Percentiles rank a stretch among this genome's conserved stretches.
Evolutionary conservation across 306 rosid genomes (phyloP).

Genomic region (Malus orientalis): DNA sequence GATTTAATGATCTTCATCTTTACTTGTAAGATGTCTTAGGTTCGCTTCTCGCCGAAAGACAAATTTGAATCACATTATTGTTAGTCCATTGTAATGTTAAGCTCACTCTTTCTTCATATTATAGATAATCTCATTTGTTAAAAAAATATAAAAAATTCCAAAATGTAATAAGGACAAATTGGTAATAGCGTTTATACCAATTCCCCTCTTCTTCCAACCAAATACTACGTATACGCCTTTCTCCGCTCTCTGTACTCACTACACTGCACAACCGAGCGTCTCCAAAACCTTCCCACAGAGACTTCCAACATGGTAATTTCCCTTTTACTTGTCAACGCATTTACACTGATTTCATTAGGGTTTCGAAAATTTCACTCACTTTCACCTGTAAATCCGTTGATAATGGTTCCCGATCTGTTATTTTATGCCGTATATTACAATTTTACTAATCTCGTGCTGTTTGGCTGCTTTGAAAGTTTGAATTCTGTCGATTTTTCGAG

Average conservation of each 20-base stretch:
- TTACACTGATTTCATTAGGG: neutral
- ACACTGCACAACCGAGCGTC: neutral
- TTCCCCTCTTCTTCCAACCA: neutral
- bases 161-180: neutral
- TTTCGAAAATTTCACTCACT: neutral
- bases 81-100: accelerated
- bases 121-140: too few relatives aligned
- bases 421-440: neutral
- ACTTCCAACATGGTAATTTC: conserved; percentile 10
- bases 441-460: neutral
- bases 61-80: neutral
- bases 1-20: too few relatives aligned
- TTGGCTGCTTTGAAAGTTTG: neutral
- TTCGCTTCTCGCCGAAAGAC: accelerated
- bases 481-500: neutral
- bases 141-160: too few relatives aligned
- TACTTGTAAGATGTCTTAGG: too few relatives aligned
- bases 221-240: neutral
- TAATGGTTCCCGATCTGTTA: neutral
- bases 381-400: neutral
- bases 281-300: neutral
- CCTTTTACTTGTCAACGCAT: neutral
- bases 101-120: accelerated
- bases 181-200: neutral
- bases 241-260: neutral